A percentile compares a stretch with the other conserved stretches of the same genome.
These are phyloP conservation scores for Alternaria triticina DNA, from an alignment of 2,329 filamentous ascomycete species.

Conservation along the genomic window DNA sequence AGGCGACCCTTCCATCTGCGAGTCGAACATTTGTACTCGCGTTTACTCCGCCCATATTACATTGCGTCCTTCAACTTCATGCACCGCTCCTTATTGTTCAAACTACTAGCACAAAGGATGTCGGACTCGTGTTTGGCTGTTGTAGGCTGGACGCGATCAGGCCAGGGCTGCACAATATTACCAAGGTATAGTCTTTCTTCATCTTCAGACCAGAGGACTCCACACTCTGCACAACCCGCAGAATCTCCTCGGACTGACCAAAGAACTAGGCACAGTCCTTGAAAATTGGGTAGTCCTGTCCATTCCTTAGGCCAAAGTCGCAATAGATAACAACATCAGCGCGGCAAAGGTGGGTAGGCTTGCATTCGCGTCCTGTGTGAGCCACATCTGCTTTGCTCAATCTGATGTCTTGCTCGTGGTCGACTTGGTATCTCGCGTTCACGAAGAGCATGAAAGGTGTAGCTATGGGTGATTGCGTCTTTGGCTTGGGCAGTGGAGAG, in stretches of 20 bases:
- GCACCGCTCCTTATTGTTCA: not conserved
- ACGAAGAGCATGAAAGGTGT: constrained; percentile 53
- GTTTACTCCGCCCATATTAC: not conserved
- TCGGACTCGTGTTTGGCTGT: not conserved
- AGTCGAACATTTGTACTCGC: not conserved
- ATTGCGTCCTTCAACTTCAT: not conserved
- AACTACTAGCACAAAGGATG: not conserved
- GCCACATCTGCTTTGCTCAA: not conserved
- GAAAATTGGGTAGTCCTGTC: not conserved
- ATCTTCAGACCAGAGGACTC: not conserved
- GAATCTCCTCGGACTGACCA: not conserved
- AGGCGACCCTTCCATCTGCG: not conserved
- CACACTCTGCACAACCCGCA: not conserved
- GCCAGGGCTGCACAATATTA: not conserved
- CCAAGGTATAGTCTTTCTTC: not conserved
- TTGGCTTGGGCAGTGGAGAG: constrained; percentile 43
- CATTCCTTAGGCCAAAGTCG: not conserved
- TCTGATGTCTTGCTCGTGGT: no score
- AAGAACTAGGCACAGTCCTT: not conserved
- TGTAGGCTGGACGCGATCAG: not conserved
- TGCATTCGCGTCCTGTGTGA: not conserved
- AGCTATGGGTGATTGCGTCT: constrained; percentile 46
- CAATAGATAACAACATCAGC: not conserved
- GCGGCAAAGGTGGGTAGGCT: not conserved
- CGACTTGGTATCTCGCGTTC: constrained; percentile 31